Percentiles rank a stretch among this genome's conserved stretches.
phyloP scores from a whole-genome alignment of 768 basidiomycete genomes.

The Trametes elegans region DNA sequence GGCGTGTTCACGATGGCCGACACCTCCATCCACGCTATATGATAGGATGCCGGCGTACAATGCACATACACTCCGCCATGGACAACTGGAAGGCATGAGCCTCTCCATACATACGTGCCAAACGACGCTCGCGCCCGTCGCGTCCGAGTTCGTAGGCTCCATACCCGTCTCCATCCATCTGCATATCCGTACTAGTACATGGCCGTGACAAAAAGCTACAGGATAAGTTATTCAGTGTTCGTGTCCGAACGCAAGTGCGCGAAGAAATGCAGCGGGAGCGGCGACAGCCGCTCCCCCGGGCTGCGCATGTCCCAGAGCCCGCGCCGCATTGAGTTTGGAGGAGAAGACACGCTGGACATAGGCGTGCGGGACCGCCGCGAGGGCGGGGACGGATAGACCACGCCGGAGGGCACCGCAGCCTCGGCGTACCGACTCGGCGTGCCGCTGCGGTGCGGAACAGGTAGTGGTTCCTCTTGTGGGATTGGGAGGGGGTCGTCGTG shows the following conservation, averaged over 20 bases:
- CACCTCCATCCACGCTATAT: no score
- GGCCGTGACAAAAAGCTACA: background rate
- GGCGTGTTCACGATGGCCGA: no score
- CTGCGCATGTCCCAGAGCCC: slow-evolving; percentile 9
- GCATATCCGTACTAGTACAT: slow-evolving; percentile 1
- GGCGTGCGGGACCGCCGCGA: slow-evolving; percentile 7
- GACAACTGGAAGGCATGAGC: no score
- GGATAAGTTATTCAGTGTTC: slow-evolving; percentile 6
- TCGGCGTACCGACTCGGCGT: slow-evolving; percentile 14
- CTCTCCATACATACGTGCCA: no score
- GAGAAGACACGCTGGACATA: background rate
- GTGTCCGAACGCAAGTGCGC: slow-evolving; percentile 16
- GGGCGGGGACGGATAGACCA: slow-evolving; percentile 19
- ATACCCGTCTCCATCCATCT: no score
- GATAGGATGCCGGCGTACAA: no score
- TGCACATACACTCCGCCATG: no score
- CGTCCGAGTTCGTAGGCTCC: no score
- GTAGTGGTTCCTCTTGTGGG: slow-evolving; percentile 6
- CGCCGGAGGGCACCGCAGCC: slow-evolving; percentile 16
- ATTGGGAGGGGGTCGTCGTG: slow-evolving; percentile 2
- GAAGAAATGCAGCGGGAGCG: slow-evolving; percentile 15
- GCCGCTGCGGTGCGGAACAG: slow-evolving; percentile 16
- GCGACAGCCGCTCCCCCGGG: slow-evolving; percentile 12
- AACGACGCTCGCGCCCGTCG: no score
- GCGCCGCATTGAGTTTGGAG: background rate